Base-by-base conservation (phyloP, 768 basidiomycete species). In the Obba rivulosa region DNA sequence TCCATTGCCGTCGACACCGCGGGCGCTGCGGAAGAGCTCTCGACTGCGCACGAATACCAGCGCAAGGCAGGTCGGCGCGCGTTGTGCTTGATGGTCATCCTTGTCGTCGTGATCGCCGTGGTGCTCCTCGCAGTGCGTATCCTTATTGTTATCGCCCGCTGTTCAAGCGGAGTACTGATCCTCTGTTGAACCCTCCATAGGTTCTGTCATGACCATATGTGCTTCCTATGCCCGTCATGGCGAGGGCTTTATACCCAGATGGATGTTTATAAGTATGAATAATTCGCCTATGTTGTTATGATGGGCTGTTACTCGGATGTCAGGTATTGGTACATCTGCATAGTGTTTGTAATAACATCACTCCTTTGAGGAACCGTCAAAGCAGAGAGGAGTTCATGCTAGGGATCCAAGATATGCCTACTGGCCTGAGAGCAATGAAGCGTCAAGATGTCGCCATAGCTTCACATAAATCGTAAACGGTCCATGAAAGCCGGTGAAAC, bases 1-100 rank as follows among this genome's bases (percentile, higher is more conserved):
- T 89, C 86, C 0, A 86, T 97, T 44, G 83, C 85, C 0, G 77
- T 78, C 24, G 87, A 97, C 62, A 92, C 92, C 1, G 71, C 79
- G 2, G 81, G 81, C 34, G 95, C 93, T 13, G 80, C 87, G 1
- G 83, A 87, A 51, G 94, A 99, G 66, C 76, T 98, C 28, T 81
- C 77, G 2, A 87, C 87, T 14, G 96, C 96, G 3, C 83, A 87
- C 47, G 91, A 91, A 17, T 94, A 96, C 64, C 96, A 99, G 67
- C 81, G 92, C 41, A 95, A 83, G 64, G 96, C 96, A 2, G 95
- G 95, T 13, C 77, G 84, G 22, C 73, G 96, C 18, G 92, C 92
- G 49, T 82, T 88, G 0, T 98, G 93, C 66, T 73, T 99, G 48
- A 81, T 94, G 78, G 62, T 99, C 11, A 79, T 99, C 41, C 72